These are phyloP conservation scores for Melaleuca alternifolia DNA, from an alignment of 345 rosid species.

Conservation along the genomic window DNA sequence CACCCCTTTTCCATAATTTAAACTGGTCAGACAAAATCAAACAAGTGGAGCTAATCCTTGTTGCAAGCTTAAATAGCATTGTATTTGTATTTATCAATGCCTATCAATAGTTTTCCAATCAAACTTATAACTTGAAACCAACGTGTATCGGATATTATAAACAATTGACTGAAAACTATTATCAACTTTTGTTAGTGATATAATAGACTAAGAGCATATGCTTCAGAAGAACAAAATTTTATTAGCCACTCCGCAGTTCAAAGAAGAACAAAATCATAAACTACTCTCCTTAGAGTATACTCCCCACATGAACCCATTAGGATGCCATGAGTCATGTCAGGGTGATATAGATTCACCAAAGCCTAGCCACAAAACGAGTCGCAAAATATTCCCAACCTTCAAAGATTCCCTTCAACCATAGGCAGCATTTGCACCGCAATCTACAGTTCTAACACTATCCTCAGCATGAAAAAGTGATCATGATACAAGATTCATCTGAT, in stretches of 20 bases:
- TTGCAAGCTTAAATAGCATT: no score
- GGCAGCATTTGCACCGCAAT: background rate
- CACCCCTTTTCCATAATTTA: no score
- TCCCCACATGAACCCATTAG: background rate
- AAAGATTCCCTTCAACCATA: fast-evolving
- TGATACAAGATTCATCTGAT: background rate
- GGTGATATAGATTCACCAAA: background rate
- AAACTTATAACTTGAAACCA: no score
- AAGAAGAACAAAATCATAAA: background rate
- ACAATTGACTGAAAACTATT: no score
- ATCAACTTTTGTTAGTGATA: no score
- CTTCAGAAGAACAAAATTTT: background rate
- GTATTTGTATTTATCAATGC: no score
- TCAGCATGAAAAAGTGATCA: background rate
- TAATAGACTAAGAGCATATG: no score
- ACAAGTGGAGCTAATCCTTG: no score
- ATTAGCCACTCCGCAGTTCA: background rate
- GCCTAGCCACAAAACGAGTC: background rate
- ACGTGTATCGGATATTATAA: no score
- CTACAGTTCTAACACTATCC: background rate
- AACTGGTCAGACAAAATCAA: no score
- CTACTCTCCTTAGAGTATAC: background rate
- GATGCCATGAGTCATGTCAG: background rate
- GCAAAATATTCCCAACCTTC: background rate
- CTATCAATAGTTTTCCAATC: no score